Base-by-base conservation (phyloP, 2,329 filamentous ascomycete genomes). In the Cladobotryum mycophilum region DNA sequence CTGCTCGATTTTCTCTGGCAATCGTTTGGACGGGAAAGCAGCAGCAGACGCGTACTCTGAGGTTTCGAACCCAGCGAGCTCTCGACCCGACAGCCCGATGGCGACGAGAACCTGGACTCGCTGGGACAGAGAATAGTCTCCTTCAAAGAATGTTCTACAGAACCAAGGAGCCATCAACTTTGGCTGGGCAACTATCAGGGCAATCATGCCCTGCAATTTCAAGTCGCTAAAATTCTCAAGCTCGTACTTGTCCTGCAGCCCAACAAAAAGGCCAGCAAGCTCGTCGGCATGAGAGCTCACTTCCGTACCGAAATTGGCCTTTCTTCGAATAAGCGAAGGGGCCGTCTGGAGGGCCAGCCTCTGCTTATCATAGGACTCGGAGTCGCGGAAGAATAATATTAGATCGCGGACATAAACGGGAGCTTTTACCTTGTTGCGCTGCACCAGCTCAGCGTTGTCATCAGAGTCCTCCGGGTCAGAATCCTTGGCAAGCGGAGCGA, bases 321-420 rank as follows among this genome's bases (percentile, higher is more conserved):
- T 99, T 13, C 92, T 84, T 5, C 92, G 84, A 56, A 99, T 95
- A 5, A 99, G 75, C 0, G 78, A 67, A 1, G 91, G 83, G 0
- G 91, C 91, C 1, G 86, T 88, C 17, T 79, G 76, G 15, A 99
- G 73, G 3, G 85, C 90, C 9, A 97, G 73, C 52, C 85, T 84
- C 63, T 96, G 89, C 30, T 84, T 84, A 59, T 97, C 91, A 58
- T 90, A 89, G 57, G 86, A 86, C 42, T 96, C 89, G 0, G 81
- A 82, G 57, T 95, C 88, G 45, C 88, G 80, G 3, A 99, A 76
- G 61, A 85, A 91, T 7, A 75, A 66, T 49, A 97, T 84, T 11
- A 97, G 76, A 60, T 95, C 89, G 42, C 90, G 83, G 53, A 96
- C 86, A 61, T 97, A 97, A 1, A 99, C 90, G 1, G 93, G 93